Evolutionary conservation across 768 basidiomycete species (phyloP), one percentile per base, ranked within the genome.

Genomic region (Candolleomyces efflorescens): DNA sequence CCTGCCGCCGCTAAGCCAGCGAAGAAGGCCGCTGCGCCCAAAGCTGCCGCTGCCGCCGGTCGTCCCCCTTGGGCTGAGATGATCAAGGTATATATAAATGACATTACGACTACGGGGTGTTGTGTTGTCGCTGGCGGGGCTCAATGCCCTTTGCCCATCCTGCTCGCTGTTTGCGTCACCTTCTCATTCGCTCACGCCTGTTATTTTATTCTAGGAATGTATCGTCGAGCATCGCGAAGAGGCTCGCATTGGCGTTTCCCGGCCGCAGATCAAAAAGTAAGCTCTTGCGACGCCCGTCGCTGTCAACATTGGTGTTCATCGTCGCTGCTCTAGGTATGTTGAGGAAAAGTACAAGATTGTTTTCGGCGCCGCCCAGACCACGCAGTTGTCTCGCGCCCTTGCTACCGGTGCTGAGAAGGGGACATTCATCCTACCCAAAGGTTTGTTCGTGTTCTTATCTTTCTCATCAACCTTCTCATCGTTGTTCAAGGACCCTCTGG

Each of bases 181-280:
- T 27, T 27, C 27, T 27, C 27, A 9, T 23, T n/a, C 36, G 38
- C 41, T 24, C 53, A 53, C 47, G 58, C 43, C 10, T 44, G 23
- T 45, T 23, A 45, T 47, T 13, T 53, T 20, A 56, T 43, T 45
- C 50, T 49, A 94, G 92, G 93, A 94, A 77, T 92, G 90, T 65
- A 91, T 96, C 71, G 72, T 79, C 60, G 79, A 75, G 55, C 74
- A 85, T 71, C 81, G 81, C 6, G 91, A 92, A 32, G 91, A 92
- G 62, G 82, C 88, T 57, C 89, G 92, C 58, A 70, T 70, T 57
- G 94, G 93, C 64, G 94, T 95, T 60, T 95, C 92, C 63, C 87
- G 95, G 49, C 90, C 87, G 55, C 83, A 87, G 66, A 94, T 97
- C 77, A 97, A 97, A 85, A 96, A 92, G 90, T 95, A 78, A 59